These are phyloP conservation scores for Loxodes magnus DNA, from an alignment of 73 alveolate species.

Conservation along the genomic window DNA sequence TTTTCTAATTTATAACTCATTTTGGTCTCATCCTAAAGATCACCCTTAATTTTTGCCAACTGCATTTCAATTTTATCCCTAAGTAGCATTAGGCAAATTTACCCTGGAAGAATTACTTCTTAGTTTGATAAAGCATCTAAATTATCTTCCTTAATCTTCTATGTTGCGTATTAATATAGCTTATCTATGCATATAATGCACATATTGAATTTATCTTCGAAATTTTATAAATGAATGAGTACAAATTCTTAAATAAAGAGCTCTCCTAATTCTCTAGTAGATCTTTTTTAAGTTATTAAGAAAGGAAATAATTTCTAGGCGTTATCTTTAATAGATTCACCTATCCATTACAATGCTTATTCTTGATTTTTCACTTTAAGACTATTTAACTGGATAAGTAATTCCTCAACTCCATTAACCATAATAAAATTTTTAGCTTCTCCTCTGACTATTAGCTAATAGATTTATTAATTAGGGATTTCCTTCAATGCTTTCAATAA, in stretches of 20 bases:
- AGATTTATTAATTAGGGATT: too few relatives aligned
- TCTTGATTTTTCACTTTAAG: too few relatives aligned
- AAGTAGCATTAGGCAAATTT: constrained; percentile 74
- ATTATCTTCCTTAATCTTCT: constrained; percentile 82
- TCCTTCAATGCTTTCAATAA: constrained; percentile 73
- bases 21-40: constrained; percentile 61
- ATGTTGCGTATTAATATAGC: constrained; percentile 84
- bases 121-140: constrained; percentile 84
- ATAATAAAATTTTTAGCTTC: too few relatives aligned
- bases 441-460: too few relatives aligned
- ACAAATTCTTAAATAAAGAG: constrained; percentile 74
- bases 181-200: constrained; percentile 84
- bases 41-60: constrained; percentile 73
- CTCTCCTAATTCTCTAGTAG: constrained; percentile 87
- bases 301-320: too few relatives aligned
- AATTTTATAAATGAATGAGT: constrained; percentile 70
- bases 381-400: too few relatives aligned
- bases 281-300: too few relatives aligned
- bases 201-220: constrained; percentile 72
- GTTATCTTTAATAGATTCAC: too few relatives aligned
- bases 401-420: too few relatives aligned
- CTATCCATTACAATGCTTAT: too few relatives aligned
- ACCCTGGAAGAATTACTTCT: constrained; percentile 91
- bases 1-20: constrained; percentile 81
- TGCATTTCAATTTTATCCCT: constrained; percentile 87